Evolutionary conservation across 768 basidiomycete genomes (phyloP).

Genomic region (Dacryopinax spathularia): DNA sequence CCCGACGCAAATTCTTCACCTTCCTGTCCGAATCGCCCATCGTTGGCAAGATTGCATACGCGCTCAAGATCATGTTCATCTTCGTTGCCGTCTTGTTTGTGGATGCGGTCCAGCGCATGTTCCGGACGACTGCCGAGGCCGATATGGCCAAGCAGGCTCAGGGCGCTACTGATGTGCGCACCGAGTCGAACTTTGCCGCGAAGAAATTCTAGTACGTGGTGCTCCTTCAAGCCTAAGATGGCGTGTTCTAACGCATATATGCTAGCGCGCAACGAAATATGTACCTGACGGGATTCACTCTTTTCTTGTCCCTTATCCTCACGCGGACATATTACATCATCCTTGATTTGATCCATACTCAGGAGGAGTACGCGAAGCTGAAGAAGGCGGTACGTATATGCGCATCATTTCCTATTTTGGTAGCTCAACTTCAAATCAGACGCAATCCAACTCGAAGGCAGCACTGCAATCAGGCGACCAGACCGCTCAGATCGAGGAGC

Average conservation of each 20-base stretch:
- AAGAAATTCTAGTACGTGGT: conserved; percentile 77
- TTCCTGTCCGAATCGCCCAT: conserved; percentile 31
- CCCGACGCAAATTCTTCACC: conserved; percentile 30
- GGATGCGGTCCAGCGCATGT: conserved; percentile 89
- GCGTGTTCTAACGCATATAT: not conserved
- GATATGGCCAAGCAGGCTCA: conserved; percentile 32
- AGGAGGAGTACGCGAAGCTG: conserved; percentile 74
- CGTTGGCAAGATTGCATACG: conserved; percentile 79
- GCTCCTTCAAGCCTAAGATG: not conserved
- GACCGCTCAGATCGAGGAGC: conserved; percentile 43
- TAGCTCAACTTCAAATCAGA: not conserved
- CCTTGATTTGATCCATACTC: conserved; percentile 77
- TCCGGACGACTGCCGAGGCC: conserved; percentile 56
- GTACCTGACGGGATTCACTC: conserved; percentile 83
- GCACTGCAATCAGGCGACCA: conserved; percentile 25
- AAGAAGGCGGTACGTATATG: conserved; percentile 40
- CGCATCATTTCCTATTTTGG: not conserved
- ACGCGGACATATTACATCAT: conserved; percentile 86
- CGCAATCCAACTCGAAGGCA: conserved; percentile 6
- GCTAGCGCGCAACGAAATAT: conserved; percentile 72
- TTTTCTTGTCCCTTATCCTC: conserved; percentile 91
- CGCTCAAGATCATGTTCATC: conserved; percentile 90
- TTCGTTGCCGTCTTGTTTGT: conserved; percentile 78
- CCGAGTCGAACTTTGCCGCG: conserved; percentile 80
- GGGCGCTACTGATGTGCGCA: conserved; percentile 45